These are phyloP conservation scores for Penicillium sp. DNA, from an alignment of 2,329 filamentous ascomycete species.

Conservation along the genomic window DNA sequence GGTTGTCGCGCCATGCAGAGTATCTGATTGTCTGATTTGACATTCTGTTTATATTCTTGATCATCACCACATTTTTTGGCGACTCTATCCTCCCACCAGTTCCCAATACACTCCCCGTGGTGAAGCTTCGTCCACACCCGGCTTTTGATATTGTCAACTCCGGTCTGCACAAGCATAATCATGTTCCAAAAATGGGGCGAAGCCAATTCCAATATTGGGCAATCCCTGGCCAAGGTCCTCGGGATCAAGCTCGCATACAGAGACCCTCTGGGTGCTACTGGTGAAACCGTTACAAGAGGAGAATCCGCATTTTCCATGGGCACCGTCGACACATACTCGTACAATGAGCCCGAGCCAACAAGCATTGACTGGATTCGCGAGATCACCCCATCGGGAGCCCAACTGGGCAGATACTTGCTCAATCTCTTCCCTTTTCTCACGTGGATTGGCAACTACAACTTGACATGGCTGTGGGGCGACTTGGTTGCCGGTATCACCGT, in stretches of 20 bases:
- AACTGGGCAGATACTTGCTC: constrained; percentile 53
- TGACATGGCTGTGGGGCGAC: constrained; percentile 81
- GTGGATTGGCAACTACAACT: constrained; percentile 87
- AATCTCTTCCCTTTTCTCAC: constrained; percentile 76
- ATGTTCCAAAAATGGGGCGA: background rate
- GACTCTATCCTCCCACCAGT: background rate
- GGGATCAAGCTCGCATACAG: constrained; percentile 71
- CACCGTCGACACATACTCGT: constrained; percentile 68
- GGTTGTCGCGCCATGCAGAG: constrained; percentile 9
- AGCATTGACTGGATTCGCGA: constrained; percentile 62
- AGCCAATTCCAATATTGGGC: constrained; percentile 53
- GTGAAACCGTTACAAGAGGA: constrained; percentile 60
- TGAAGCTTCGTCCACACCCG: constrained; percentile 1
- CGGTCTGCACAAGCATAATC: background rate
- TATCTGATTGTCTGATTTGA: constrained; percentile 11
- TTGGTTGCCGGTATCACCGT: constrained; percentile 76
- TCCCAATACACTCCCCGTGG: background rate
- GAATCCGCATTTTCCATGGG: constrained; percentile 69
- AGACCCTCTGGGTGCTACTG: constrained; percentile 44
- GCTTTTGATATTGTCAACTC: constrained; percentile 1
- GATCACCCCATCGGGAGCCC: constrained; percentile 50
- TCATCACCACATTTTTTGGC: constrained; percentile 10
- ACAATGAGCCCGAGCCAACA: constrained; percentile 73
- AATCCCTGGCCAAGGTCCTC: constrained; percentile 65
- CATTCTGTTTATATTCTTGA: constrained; percentile 12